A percentile compares a stretch with the other conserved stretches of the same genome.
Conservation (phyloP, 768 basidiomycete species). For the Paxillus involutus region DNA sequence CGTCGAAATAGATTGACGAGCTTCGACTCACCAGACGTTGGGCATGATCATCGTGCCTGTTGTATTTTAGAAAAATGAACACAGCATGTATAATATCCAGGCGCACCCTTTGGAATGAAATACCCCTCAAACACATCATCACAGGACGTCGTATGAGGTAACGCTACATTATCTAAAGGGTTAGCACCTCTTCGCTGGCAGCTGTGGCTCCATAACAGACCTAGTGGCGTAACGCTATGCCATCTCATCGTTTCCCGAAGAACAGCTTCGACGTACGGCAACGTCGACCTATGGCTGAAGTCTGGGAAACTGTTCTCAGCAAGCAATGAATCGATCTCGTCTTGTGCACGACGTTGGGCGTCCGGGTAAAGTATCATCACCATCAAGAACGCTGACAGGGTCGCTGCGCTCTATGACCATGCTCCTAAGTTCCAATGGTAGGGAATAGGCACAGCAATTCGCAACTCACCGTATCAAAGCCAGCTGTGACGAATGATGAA, state of each 20-base stretch:
- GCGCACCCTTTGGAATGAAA: conserved; percentile 36
- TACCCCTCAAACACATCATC: conserved; percentile 49
- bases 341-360: conserved; percentile 27
- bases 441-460: neutral
- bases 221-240: conserved; percentile 30
- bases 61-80: conserved; percentile 1
- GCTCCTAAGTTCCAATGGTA: neutral
- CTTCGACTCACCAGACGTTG: conserved; percentile 27
- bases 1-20: neutral
- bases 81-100: neutral
- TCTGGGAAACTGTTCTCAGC: conserved; percentile 17
- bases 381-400: conserved; percentile 23
- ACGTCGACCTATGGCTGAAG: conserved; percentile 22
- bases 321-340: conserved; percentile 28
- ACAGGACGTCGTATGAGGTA: conserved; percentile 27
- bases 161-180: conserved; percentile 9
- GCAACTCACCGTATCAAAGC: conserved; percentile 25
- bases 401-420: conserved; percentile 20
- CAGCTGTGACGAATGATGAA: conserved; percentile 13
- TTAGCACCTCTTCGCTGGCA: conserved; percentile 5
- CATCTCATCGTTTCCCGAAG: conserved; percentile 33
- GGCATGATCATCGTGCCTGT: conserved; percentile 27
- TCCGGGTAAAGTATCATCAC: conserved; percentile 33
- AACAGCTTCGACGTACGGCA: conserved; percentile 30
- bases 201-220: conserved; percentile 9